phyloP scores from a whole-genome alignment of 2,329 filamentous ascomycete species.

The Talaromyces sp. region DNA sequence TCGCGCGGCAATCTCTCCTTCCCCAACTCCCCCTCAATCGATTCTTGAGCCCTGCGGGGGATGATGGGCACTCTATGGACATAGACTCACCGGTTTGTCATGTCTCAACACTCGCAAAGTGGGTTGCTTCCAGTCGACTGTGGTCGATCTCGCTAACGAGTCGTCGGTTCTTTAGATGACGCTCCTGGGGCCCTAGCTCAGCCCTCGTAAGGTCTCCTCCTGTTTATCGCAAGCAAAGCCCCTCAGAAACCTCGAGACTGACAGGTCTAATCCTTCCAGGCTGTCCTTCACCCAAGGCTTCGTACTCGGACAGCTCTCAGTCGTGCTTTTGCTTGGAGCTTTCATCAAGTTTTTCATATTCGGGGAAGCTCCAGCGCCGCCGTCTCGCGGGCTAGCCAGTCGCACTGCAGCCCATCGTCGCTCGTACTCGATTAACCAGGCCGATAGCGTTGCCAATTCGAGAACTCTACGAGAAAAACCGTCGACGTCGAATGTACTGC shows the following conservation, averaged over 20 bases:
- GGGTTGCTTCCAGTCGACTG: not conserved
- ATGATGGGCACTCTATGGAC: constrained; percentile 11
- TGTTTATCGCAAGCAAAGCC: not conserved
- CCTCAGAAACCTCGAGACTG: not conserved
- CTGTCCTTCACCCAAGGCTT: constrained; percentile 91
- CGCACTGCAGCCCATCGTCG: constrained; percentile 73
- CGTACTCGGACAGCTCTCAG: constrained; percentile 84
- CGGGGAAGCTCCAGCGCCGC: constrained; percentile 80
- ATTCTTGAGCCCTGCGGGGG: constrained; percentile 3
- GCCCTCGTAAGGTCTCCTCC: constrained; percentile 11
- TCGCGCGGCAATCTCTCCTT: not conserved
- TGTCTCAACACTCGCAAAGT: constrained; percentile 15
- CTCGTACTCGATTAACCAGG: constrained; percentile 56
- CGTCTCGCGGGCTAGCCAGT: constrained; percentile 68
- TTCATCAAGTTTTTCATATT: constrained; percentile 99
- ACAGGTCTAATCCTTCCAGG: constrained; percentile 37
- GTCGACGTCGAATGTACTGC: constrained; percentile 62
- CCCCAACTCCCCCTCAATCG: not conserved
- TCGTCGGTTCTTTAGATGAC: constrained; percentile 9
- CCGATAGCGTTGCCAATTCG: constrained; percentile 12
- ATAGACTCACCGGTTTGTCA: constrained; percentile 11
- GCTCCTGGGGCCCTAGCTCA: constrained; percentile 11
- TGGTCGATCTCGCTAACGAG: not conserved
- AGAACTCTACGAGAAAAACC: constrained; percentile 38
- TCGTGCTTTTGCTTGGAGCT: constrained; percentile 81